Conservation (phyloP, 2,329 filamentous ascomycete species). For the Cordyceps tenuipes region DNA sequence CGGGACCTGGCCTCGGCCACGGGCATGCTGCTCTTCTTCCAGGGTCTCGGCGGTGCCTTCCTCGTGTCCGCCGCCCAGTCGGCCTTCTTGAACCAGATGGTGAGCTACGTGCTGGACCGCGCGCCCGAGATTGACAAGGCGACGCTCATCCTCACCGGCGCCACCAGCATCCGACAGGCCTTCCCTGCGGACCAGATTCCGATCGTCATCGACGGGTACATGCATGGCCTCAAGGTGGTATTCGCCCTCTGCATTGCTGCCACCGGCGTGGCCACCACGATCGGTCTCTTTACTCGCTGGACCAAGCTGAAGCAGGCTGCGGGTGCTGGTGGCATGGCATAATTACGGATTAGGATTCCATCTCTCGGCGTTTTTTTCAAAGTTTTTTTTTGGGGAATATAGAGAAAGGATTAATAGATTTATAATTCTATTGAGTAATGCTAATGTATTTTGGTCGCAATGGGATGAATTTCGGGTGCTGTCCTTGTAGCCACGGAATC, state of each 20-base stretch:
- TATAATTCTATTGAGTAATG: too few relatives aligned
- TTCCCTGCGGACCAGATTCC: constrained; percentile 41
- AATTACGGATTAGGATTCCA: too few relatives aligned
- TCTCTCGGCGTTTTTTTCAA: too few relatives aligned
- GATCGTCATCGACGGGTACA: constrained; percentile 53
- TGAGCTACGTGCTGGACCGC: constrained; percentile 24
- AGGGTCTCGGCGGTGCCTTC: constrained; percentile 42
- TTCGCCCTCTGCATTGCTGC: constrained; percentile 49
- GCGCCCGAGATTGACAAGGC: constrained; percentile 29
- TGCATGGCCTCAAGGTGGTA: constrained; percentile 52
- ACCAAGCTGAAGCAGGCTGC: constrained; percentile 26
- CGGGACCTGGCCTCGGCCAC: constrained; percentile 38
- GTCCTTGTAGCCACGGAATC: too few relatives aligned
- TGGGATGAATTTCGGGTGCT: too few relatives aligned
- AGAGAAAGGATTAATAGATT: too few relatives aligned
- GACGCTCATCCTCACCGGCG: constrained; percentile 34
- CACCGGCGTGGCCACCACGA: constrained; percentile 30
- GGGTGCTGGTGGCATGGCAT: constrained; percentile 19
- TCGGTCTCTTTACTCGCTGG: constrained; percentile 30
- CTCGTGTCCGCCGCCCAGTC: constrained; percentile 41
- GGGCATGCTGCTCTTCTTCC: constrained; percentile 40
- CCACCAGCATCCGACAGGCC: constrained; percentile 46
- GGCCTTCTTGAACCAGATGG: constrained; percentile 38
- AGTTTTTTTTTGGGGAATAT: too few relatives aligned
- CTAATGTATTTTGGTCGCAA: too few relatives aligned